These are phyloP conservation scores for Ottelia alismoides DNA, from an alignment of 106 monocot species.

Conservation along the genomic window DNA sequence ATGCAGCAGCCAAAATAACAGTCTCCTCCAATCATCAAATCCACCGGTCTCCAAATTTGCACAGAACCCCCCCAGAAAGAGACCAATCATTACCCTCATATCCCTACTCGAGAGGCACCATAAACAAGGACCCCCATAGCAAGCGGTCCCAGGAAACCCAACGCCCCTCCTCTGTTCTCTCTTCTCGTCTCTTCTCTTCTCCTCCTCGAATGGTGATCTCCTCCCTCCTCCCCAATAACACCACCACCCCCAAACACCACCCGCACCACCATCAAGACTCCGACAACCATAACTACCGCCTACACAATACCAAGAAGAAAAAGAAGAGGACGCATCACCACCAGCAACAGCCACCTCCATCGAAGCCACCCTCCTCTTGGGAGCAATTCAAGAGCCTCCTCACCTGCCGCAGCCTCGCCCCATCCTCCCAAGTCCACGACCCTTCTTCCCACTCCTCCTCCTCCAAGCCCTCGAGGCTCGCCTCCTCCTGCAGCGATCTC, in stretches of 20 bases:
- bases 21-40: too few species aligned
- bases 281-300: conserved; percentile 1
- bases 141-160: too few species aligned
- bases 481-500: conserved; percentile 46
- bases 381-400: conserved; percentile 72
- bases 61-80: too few species aligned
- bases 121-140: too few species aligned
- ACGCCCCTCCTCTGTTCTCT: background rate
- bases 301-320: conserved; percentile 2
- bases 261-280: background rate
- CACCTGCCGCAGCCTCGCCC: conserved; percentile 36
- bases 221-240: conserved; percentile 6
- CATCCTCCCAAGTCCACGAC: conserved; percentile 34
- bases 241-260: background rate
- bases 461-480: too few species aligned
- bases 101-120: too few species aligned
- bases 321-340: conserved; percentile 6
- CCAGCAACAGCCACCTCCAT: background rate
- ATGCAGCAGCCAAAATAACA: too few species aligned
- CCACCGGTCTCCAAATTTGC: too few species aligned
- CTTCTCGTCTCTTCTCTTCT: background rate
- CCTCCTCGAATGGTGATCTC: conserved; percentile 9
- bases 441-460: conserved; percentile 15
- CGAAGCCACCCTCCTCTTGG: conserved; percentile 61
- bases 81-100: too few species aligned